Evolutionary conservation across 495 filamentous ascomycete species (phyloP), one percentile per base, ranked within the genome.

Genomic region (Penicillium dipodomyicola): DNA sequence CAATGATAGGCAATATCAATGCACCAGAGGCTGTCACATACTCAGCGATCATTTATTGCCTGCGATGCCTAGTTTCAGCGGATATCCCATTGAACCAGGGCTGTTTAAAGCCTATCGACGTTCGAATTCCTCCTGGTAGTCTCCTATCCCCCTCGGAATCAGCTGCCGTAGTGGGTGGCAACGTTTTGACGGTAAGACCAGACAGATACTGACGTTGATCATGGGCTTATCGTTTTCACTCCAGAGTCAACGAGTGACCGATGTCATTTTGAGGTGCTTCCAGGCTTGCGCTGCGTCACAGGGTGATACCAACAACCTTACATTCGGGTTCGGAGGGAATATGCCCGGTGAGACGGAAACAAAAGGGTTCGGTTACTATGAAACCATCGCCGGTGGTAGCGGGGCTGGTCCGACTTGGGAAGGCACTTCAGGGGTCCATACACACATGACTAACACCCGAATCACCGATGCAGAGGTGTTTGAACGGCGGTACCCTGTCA

Each of bases 11-110:
- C 59, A 96, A 96, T 68, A 88, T 87, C 69, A 97, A 97, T 68
- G 91, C 91, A n/a, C 92, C 92, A 2, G 80, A 91, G 77, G 90
- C 92, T 17, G 86, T 97, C 49, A 94, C 93, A 1, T 92, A 91
- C 68, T 90, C 85, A 23, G 92, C 92, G 35, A 94, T 96, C 64
- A 97, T 97, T 61, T 97, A 97, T 77, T 90, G 89, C 62, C 80
- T 96, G 11, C 87, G 92, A 12, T 91, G 87, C 69, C 82, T 97
- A 43, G 93, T 97, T 57, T 86, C 82, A 0, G 84, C 91, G 67
- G 92, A 96, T 65, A 96, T 97, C 25, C 93, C 93, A 0, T 80
- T 97, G 10, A 97, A 97, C 70, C 92, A 97, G 73, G 93, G 93
- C 53, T 97, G 93, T 65, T 77, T 97, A 7, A 85, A 82, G 56